Evolutionary conservation across 2,329 filamentous ascomycete species (phyloP), one percentile per base, ranked within the genome.

Genomic region (Pseudocercospora fijiensis): DNA sequence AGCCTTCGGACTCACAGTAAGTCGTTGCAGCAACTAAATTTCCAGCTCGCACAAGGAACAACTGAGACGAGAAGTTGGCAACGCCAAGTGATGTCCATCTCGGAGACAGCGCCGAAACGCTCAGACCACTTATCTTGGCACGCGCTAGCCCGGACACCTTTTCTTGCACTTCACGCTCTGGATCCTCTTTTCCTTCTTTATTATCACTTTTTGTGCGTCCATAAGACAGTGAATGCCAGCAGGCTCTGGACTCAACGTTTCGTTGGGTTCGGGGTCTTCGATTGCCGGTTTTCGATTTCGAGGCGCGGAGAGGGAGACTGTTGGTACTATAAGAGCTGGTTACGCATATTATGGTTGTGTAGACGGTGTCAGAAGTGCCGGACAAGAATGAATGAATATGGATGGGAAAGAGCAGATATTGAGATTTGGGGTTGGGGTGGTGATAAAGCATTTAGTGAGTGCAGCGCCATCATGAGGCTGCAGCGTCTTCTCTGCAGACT

Each of bases 311-410:
- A 71, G 64, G 65, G 60, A 69, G 62, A 65, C 69, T 49, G 62
- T 67, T 58, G 69, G 66, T 65, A 69, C 66, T 63, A 71, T 71
- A 71, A 71, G 69, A 71, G 64, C 69, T 70, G 67, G 69, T 67
- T 67, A 70, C 63, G 65, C 66, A 69, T 67, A 60, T 64, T 60
- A 43, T 45, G 65, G 65, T 68, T 66, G 65, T 66, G 69, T 70
- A 68, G 69, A 61, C 67, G 66, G 69, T 65, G 69, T 71, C 69
- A 71, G 69, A 71, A 63, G 66, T 65, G 61, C 67, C 69, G 64
- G 62, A 71, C 69, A 71, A 62, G 58, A 33, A 22, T 58, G 22
- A 28, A 13, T 41, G 41, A 30, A n/a, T 4, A 18, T 4, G 37
- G 3, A 37, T 37, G 37, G 58, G n/a, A 47, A 13, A 61, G 22